phyloP scores from a whole-genome alignment of 495 filamentous ascomycete genomes.

The Corynascus novoguineensis region DNA sequence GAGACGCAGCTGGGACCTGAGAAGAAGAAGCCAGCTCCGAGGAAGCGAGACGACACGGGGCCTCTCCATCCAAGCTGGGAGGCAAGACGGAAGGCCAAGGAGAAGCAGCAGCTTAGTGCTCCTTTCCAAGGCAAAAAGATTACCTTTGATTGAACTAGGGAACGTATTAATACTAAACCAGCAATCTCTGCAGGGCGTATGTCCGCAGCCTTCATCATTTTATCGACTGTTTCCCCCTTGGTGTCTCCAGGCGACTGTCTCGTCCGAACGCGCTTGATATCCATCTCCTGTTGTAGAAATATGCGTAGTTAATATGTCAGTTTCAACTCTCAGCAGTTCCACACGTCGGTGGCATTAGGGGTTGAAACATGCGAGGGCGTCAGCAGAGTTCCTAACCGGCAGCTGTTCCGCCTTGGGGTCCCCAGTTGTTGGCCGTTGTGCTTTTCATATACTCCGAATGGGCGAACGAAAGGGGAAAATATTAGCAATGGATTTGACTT shows the following conservation, averaged over 20 bases:
- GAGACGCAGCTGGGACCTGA: slow-evolving; percentile 8
- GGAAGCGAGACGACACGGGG: slow-evolving; percentile 55
- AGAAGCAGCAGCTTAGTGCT: slow-evolving; percentile 51
- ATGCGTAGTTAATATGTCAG: background rate
- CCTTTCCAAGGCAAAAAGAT: slow-evolving; percentile 85
- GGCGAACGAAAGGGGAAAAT: too few species aligned
- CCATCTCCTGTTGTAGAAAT: background rate
- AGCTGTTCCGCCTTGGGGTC: background rate
- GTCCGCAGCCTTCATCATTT: background rate
- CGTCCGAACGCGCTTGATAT: background rate
- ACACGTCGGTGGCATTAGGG: background rate
- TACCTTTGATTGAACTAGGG: slow-evolving; percentile 62
- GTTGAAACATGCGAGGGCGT: background rate
- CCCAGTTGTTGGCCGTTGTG: background rate
- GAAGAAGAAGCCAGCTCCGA: slow-evolving; percentile 4
- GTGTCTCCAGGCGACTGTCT: background rate
- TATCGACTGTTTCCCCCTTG: background rate
- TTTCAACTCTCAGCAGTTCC: background rate
- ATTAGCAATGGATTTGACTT: too few species aligned
- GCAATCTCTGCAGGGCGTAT: background rate
- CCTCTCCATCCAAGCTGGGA: slow-evolving; percentile 90
- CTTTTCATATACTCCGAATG: background rate
- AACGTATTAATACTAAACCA: background rate
- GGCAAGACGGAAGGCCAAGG: slow-evolving; percentile 80
- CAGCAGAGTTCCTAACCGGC: background rate